Percentiles rank a stretch among this genome's conserved stretches.
phyloP scores from a whole-genome alignment of 208 protist species.

The Acanthamoeba culbertsoni region DNA sequence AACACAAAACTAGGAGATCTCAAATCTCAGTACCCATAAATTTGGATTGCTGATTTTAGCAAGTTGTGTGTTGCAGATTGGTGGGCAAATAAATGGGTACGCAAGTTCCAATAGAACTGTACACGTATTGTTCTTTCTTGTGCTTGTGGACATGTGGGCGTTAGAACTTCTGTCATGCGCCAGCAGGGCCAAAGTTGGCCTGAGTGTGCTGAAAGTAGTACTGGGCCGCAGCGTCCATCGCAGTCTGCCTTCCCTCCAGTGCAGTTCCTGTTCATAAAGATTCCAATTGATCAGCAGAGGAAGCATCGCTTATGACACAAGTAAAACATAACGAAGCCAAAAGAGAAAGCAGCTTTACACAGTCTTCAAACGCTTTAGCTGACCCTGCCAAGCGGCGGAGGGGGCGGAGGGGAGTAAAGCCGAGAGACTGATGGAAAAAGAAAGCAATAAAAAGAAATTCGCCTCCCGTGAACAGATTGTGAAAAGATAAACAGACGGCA shows the following conservation, averaged over 20 bases:
- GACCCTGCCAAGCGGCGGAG: not conserved
- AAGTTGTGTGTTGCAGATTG: too few relatives aligned
- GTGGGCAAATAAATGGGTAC: too few relatives aligned
- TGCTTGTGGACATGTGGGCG: too few relatives aligned
- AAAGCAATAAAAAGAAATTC: too few relatives aligned
- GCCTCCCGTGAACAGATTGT: too few relatives aligned
- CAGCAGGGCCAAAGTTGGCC: too few relatives aligned
- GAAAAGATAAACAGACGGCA: too few relatives aligned
- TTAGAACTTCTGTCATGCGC: too few relatives aligned
- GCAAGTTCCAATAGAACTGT: not conserved
- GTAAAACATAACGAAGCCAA: not conserved
- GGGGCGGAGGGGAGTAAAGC: constrained; percentile 20
- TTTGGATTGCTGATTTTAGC: too few relatives aligned
- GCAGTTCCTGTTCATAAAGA: not conserved
- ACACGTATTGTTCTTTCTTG: not conserved
- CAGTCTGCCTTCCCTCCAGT: constrained; percentile 12
- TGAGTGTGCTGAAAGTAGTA: constrained; percentile 4
- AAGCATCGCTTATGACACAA: not conserved
- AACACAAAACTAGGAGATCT: too few relatives aligned
- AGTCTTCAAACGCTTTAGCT: not conserved
- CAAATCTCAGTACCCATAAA: too few relatives aligned
- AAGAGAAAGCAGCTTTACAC: not conserved
- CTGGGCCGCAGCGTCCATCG: not conserved
- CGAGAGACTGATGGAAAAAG: not conserved
- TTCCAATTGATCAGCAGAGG: not conserved